Base-by-base conservation (phyloP, 2,329 filamentous ascomycete species). In the Rhynchosporium graminicola region DNA sequence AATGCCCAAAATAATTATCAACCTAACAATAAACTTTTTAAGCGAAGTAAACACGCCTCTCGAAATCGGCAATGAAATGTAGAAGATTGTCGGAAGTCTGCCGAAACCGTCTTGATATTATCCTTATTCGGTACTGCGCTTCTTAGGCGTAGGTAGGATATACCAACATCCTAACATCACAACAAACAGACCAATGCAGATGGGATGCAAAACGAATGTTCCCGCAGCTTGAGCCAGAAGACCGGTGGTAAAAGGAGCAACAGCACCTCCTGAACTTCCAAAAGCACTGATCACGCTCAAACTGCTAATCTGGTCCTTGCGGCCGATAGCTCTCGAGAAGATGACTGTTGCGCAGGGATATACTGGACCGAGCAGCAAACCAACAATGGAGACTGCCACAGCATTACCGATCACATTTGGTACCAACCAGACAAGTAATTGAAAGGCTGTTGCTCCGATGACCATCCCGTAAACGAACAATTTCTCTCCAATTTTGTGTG, bases 361-460 rank as follows among this genome's bases (percentile, higher is more conserved):
- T 4, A 96, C 82, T 0, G 91, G 91, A 0, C 92, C 91, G 0
- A 96, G 79, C 36, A 95, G 75, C 7, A 95, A 76, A 12, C 92
- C 92, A 20, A 95, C 81, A 29, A 95, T 77, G 75, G 85, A 78
- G 3, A 90, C 82, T 2, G 86, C 83, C 1, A 90, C 87, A 20
- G 87, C 85, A 67, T 89, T 82, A 13, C 87, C 87, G 38, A 90
- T 78, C n/a, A 93, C 78, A 72, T 91, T 91, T 0, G 90, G 90
- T 31, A 93, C 82, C 38, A 86, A 77, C 91, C 91, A 95, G 9
- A 91, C 87, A 31, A 95, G 78, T n/a, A 92, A 74, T 76, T 95
- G 84, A 66, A 94, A 90, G 0, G 82, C 77, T 3, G 86, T 79
- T 0, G 88, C 84, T 3, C 87, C 87, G 5, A 80, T 69, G 0